phyloP scores from a whole-genome alignment of 2,329 filamentous ascomycete genomes.

The Pezizomycotina sp. region DNA sequence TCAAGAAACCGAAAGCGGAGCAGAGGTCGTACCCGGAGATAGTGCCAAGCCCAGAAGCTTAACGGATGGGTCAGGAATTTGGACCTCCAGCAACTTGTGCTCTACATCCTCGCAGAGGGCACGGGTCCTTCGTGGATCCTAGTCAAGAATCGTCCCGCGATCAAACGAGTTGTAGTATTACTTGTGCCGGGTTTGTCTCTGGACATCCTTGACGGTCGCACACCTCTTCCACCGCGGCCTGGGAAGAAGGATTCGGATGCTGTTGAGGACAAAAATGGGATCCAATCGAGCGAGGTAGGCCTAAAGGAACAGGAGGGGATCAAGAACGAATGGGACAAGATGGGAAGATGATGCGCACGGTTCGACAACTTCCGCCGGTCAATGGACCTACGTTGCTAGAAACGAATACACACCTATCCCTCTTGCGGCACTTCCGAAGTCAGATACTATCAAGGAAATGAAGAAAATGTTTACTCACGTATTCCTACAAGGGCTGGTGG shows the following conservation, averaged over 20 bases:
- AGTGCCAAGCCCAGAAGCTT: slow-evolving; percentile 31
- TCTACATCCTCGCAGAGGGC: slow-evolving; percentile 53
- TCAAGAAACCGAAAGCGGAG: slow-evolving; percentile 7
- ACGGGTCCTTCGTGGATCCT: slow-evolving; percentile 48
- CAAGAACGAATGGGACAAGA: neutral
- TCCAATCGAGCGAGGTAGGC: neutral
- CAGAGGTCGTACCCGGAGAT: slow-evolving; percentile 23
- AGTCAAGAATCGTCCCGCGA: slow-evolving; percentile 44
- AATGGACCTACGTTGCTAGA: neutral
- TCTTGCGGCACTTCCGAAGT: slow-evolving; percentile 20
- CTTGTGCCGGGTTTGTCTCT: slow-evolving; percentile 87
- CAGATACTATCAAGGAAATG: slow-evolving; percentile 54
- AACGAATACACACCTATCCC: slow-evolving; percentile 24
- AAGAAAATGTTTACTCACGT: slow-evolving; percentile 71
- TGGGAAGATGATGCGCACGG: neutral
- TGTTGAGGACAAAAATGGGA: neutral
- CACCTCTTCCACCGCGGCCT: slow-evolving; percentile 27
- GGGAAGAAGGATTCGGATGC: slow-evolving; percentile 10
- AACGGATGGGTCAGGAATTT: slow-evolving; percentile 46
- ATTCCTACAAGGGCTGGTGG: slow-evolving; percentile 77
- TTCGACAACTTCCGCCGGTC: neutral
- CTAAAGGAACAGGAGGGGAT: neutral
- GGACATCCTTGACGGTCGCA: slow-evolving; percentile 61
- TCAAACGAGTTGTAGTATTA: slow-evolving; percentile 67
- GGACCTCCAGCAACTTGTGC: slow-evolving; percentile 45